Evolutionary conservation across 202 grass and related monocot species (phyloP), one percentile per base, ranked within the genome.

Genomic region (Hordeum pubiflorum): DNA sequence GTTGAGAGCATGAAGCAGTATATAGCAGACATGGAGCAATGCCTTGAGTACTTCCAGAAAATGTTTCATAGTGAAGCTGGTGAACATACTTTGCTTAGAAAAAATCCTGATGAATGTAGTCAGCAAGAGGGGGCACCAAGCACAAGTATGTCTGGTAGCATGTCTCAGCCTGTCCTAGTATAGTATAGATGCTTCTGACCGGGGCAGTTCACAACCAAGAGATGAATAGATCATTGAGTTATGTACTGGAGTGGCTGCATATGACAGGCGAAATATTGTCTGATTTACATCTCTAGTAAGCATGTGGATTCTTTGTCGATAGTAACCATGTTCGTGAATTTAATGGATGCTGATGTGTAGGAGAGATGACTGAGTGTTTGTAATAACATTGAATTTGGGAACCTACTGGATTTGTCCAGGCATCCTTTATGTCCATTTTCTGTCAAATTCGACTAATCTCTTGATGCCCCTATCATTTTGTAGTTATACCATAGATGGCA

Each of bases 1-100:
- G 62, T 95, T 44, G 86, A 89, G 24, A 86, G 89, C 74, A 95
- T 93, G 95, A 91, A 98, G 72, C 62, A 83, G 52, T 74, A 81
- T 76, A 74, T 85, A 77, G 56, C 55, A 59, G 74, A 6, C 29
- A 91, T 98, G 92, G 92, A 98, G 77, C 71, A 88, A 82, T 85
- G 29, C 84, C 80, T 90, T 72, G 84, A 76, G 52, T 59, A 50
- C 31, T 91, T 98, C 34, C 82, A 85, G 82, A 95, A 81, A 65
- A 44, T 82, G 39, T 88, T 55, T 75, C 58, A 72, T 86, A 69
- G 71, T 77, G 86, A 87, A 69, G 39, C 80, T 56, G 71, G 72
- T 81, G 84, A 81, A 29, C 84, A 72, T 81, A 48, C 29, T 52
- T 72, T 52, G 69, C 24, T 52, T 1, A 43, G 24, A 52, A 72